Evolutionary conservation across 2,329 filamentous ascomycete species (phyloP), one percentile per base, ranked within the genome.

Genomic region (Nemania sp.): DNA sequence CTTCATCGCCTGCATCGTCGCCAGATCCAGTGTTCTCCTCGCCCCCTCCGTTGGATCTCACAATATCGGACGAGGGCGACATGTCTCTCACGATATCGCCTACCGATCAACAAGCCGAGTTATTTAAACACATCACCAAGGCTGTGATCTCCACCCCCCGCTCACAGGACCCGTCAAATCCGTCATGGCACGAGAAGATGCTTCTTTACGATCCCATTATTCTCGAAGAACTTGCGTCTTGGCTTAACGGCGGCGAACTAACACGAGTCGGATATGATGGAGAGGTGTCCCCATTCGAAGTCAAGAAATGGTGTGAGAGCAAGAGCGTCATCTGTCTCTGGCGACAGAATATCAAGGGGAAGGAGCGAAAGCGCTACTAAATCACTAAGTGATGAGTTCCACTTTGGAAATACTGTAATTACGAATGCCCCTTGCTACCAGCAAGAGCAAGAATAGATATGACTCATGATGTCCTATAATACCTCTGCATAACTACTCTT

Each of bases 101-200:
- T 0, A 82, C 79, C 0, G 78, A 81, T 11, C 77, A 84, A 52
- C 82, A 88, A 70, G 71, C 79, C 0, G 76, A 74, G 0, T 73
- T 89, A 26, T 89, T 89, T 69, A 73, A 75, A 27, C 78, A 83
- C 70, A 89, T 91, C 59, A 87, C 86, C 0, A 80, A 81, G 45
- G 88, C 88, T 0, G 81, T 91, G 10, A 85, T 75, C 8, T 80
- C 81, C 0, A 82, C 84, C 3, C 84, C 88, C 2, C 82, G 82
- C 13, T 83, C 86, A 0, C 82, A 74, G 3, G 82, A 90, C 70
- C 80, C 84, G 0, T 70, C 71, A 6, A 77, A 85, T 2, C 89
- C 88, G 15, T 93, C 88, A 1, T 98, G 94, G 93, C 86, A 97
- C 73, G 93, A 98, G 80, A 97, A 94, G 81, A 98, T 99, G 54